These are phyloP conservation scores for Penicillium sp. DNA, from an alignment of 2,329 filamentous ascomycete species.

Conservation along the genomic window DNA sequence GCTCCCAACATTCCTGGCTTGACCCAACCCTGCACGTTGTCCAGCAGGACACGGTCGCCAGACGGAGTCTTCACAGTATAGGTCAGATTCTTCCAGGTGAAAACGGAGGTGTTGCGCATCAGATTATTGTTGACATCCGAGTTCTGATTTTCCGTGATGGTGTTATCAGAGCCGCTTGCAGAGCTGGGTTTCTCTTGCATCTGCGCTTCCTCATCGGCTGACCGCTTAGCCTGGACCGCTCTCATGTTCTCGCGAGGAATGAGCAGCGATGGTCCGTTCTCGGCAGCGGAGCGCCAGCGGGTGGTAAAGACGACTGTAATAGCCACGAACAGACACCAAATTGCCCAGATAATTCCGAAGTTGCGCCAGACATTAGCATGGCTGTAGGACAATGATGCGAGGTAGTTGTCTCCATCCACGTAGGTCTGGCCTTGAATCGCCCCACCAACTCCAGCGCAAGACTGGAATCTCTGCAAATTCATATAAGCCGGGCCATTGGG, in stretches of 20 bases:
- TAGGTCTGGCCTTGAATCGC: constrained; percentile 50
- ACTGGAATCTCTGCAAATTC: constrained; percentile 19
- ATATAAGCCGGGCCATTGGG: constrained; percentile 36
- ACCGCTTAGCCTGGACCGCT: not conserved
- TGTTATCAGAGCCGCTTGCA: too few relatives aligned
- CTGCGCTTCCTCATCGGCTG: constrained; percentile 54
- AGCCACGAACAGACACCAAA: constrained; percentile 60
- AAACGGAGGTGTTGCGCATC: too few relatives aligned
- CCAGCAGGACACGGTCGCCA: too few relatives aligned
- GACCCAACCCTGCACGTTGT: constrained; percentile 12
- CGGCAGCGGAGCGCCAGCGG: constrained; percentile 56
- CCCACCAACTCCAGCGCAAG: constrained; percentile 56
- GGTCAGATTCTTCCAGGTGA: too few relatives aligned
- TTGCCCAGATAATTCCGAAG: constrained; percentile 63
- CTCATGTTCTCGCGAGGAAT: constrained; percentile 63
- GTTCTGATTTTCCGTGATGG: constrained; percentile 7
- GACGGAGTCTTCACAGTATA: too few relatives aligned
- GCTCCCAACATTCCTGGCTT: constrained; percentile 14
- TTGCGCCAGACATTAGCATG: constrained; percentile 59
- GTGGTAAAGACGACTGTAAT: constrained; percentile 60
- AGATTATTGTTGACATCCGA: constrained; percentile 10
- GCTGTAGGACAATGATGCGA: constrained; percentile 55
- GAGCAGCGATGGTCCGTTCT: constrained; percentile 56
- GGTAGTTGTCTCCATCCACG: constrained; percentile 60
- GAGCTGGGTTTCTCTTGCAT: too few relatives aligned